These are phyloP conservation scores for Mycena latifolia DNA, from an alignment of 768 basidiomycete species.

Conservation along the genomic window DNA sequence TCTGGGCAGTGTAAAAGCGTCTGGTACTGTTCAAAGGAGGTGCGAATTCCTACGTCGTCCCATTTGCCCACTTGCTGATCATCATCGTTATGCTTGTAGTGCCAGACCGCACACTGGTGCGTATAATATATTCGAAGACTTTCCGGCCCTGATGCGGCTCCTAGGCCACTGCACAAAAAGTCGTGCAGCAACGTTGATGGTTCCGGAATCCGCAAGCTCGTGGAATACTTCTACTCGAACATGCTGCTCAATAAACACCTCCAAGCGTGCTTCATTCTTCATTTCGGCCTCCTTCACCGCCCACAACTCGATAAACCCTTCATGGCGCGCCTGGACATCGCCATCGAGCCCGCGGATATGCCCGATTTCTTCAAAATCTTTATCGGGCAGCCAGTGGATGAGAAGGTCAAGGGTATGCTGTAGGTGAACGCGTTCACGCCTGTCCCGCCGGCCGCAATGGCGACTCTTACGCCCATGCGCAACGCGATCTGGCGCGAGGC, in stretches of 20 bases:
- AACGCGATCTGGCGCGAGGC: neutral
- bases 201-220: neutral
- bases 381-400: neutral
- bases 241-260: neutral
- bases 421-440: slow-evolving; percentile 17
- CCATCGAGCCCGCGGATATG: neutral
- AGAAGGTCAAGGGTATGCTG: slow-evolving; percentile 13
- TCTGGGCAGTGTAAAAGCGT: slow-evolving; percentile 8
- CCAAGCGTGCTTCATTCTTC: slow-evolving; percentile 11
- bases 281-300: slow-evolving; percentile 7
- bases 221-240: slow-evolving; percentile 1
- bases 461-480: neutral
- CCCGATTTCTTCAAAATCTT: slow-evolving; percentile 6
- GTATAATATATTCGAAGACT: neutral
- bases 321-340: neutral
- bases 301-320: neutral
- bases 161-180: slow-evolving; percentile 6
- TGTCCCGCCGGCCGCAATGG: neutral
- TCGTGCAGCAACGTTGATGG: neutral
- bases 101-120: slow-evolving; percentile 11
- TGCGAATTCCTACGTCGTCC: neutral
- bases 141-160: neutral
- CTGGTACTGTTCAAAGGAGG: slow-evolving; percentile 21
- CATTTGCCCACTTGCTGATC: too few species aligned
- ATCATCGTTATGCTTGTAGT: neutral